Conservation (phyloP, 2,329 filamentous ascomycete genomes). For the Cadophora gregata region DNA sequence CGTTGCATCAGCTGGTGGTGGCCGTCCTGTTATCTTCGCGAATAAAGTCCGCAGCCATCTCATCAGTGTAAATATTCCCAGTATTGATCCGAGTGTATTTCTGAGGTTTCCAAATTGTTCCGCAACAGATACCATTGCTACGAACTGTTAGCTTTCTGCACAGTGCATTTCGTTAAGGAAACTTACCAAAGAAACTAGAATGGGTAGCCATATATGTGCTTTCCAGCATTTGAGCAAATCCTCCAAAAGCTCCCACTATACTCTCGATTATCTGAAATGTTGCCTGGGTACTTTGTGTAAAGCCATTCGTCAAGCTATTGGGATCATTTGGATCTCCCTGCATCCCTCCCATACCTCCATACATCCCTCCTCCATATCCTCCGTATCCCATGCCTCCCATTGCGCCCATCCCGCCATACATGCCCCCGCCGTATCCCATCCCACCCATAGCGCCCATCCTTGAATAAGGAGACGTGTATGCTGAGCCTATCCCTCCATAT, state of each 20-base stretch:
- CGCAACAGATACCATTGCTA: constrained; percentile 97
- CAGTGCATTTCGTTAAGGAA: not conserved
- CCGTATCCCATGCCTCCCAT: constrained; percentile 46
- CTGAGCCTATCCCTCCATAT: constrained; percentile 45
- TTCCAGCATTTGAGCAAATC: constrained; percentile 98
- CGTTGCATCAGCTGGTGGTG: constrained; percentile 84
- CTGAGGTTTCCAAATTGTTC: constrained; percentile 95
- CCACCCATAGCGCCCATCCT: constrained; percentile 46
- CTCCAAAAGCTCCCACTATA: constrained; percentile 93
- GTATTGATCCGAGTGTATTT: constrained; percentile 88
- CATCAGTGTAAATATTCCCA: constrained; percentile 95
- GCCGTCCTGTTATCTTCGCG: constrained; percentile 90
- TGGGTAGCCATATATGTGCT: constrained; percentile 99
- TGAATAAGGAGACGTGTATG: constrained; percentile 60
- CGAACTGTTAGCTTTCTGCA: constrained; percentile 33
- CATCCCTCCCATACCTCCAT: constrained; percentile 53
- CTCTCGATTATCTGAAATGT: constrained; percentile 99
- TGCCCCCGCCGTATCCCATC: constrained; percentile 44
- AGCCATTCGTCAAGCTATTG: constrained; percentile 92
- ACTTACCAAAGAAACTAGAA: constrained; percentile 94
- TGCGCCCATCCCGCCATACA: constrained; percentile 44
- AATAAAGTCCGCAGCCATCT: constrained; percentile 92
- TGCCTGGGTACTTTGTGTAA: constrained; percentile 92
- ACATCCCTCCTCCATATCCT: constrained; percentile 46
- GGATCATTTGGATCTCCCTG: constrained; percentile 81